Evolutionary conservation across 768 basidiomycete species (phyloP), one percentile per base, ranked within the genome.

Genomic region (Calocera viscosa): DNA sequence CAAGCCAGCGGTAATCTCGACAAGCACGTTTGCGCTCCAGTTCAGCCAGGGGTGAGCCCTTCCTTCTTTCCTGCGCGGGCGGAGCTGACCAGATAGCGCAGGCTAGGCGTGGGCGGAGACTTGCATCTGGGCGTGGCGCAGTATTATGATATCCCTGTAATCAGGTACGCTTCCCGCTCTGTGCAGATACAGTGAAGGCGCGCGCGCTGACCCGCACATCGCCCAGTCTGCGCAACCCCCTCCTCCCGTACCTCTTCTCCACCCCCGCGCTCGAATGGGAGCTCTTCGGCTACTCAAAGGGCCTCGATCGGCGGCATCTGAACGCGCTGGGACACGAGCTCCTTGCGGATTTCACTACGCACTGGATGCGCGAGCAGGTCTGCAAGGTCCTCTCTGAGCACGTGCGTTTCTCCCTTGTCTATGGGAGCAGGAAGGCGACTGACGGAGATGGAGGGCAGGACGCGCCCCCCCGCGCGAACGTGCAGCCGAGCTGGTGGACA

Each of bases 1-100:
- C 3, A 22, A 68, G 40, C 72, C 72, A 0, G 71, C 72, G 19
- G 67, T 72, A 26, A 67, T 72, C 39, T 66, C 67, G 39, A 34
- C 66, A 0, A 67, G 64, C 38, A 66, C 70, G 14, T 65, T 70
- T 17, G 71, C 69, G 1, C 53, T 71, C 2, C 26, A 49, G 2
- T 71, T 71, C 38, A 12, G 5, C 1, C 65, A 70, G 24, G 53
- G 53, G 53, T 60, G 22, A 26, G 53, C 19, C 14, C 8, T 28
- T 2, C 35, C 7, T 5, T 60, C 10, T 26, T 5, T 5, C 22
- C 14, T 60, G 30, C 16, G 24, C 53, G 3, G 5, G 11, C 30
- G 53, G 5, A 5, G 24, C 30, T 8, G 22, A 7, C 7, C 22
- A 5, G 53, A 60, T 26, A 19, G 35, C 35, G 5, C n/a, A 67